Conservation (phyloP, 495 filamentous ascomycete genomes). For the Neurospora sp. region DNA sequence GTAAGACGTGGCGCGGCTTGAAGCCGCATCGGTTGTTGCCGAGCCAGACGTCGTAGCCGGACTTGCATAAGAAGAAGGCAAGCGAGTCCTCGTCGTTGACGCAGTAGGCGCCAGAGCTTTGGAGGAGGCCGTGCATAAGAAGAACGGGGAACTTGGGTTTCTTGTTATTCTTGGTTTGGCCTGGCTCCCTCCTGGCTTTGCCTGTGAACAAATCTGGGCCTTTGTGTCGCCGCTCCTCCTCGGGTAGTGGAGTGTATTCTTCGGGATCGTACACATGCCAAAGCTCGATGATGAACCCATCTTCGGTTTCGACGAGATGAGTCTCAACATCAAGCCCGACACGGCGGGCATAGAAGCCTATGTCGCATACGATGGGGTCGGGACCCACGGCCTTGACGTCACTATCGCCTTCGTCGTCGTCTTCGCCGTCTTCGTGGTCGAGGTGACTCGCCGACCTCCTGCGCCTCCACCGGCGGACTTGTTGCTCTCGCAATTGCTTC, state of each 20-base stretch:
- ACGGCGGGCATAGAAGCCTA: slow-evolving; percentile 76
- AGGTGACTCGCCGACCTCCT: slow-evolving; percentile 19
- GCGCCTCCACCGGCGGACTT: slow-evolving; percentile 51
- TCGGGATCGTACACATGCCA: slow-evolving; percentile 86
- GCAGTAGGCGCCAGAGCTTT: slow-evolving; percentile 82
- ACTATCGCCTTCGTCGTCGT: slow-evolving; percentile 21
- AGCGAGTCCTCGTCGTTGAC: slow-evolving; percentile 82
- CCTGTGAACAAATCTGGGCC: slow-evolving; percentile 33
- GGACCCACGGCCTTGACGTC: slow-evolving; percentile 68
- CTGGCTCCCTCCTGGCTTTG: slow-evolving; percentile 2
- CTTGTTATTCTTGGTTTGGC: slow-evolving; percentile 20
- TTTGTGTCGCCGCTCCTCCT: slow-evolving; percentile 27
- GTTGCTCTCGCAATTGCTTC: slow-evolving; percentile 41
- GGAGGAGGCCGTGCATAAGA: slow-evolving; percentile 79
- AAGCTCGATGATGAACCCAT: slow-evolving; percentile 81
- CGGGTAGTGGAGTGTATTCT: slow-evolving; percentile 45
- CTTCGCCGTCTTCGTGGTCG: slow-evolving; percentile 24
- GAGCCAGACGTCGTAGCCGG: slow-evolving; percentile 93
- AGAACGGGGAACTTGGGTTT: slow-evolving; percentile 77
- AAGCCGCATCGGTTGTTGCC: slow-evolving; percentile 93
- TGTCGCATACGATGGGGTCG: slow-evolving; percentile 68
- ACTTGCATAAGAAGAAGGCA: slow-evolving; percentile 86
- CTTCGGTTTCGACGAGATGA: slow-evolving; percentile 83
- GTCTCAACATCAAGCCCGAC: slow-evolving; percentile 83
- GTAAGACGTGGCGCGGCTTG: slow-evolving; percentile 58